Evolutionary conservation across 2,329 filamentous ascomycete species (phyloP).

Genomic region (Alternaria consortialis): DNA sequence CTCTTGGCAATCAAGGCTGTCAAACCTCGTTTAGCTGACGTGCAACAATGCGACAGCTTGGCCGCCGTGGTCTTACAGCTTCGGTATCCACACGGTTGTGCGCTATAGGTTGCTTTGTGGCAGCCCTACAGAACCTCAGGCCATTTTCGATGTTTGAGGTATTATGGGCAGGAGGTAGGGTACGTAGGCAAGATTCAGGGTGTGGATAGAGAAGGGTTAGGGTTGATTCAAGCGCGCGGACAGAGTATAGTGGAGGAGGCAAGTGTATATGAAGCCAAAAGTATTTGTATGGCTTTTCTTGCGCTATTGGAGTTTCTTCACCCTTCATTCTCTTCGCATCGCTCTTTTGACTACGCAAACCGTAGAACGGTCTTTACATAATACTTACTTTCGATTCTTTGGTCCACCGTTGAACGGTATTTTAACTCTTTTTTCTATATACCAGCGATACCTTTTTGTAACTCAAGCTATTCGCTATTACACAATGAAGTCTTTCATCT

Average conservation of each 20-base stretch:
- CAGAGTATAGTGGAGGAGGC: conserved; percentile 1
- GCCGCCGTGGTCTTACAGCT: conserved; percentile 21
- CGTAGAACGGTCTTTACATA: conserved; percentile 38
- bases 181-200: background rate
- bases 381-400: conserved; percentile 22
- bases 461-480: background rate
- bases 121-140: conserved; percentile 13
- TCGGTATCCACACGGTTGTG: conserved; percentile 17
- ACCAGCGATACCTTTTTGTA: conserved; percentile 5
- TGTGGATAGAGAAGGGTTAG: conserved; percentile 11
- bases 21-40: conserved; percentile 19
- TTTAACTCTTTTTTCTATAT: conserved; percentile 6
- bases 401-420: conserved; percentile 36
- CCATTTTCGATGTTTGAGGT: conserved; percentile 12
- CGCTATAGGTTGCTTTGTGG: conserved; percentile 25
- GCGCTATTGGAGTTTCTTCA: background rate
- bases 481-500: conserved; percentile 28
- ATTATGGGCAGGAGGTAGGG: conserved; percentile 5
- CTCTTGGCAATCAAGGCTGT: conserved; percentile 24
- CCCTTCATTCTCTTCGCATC: conserved; percentile 22
- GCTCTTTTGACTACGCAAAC: conserved; percentile 27
- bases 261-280: conserved; percentile 1
- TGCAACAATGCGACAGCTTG: conserved; percentile 27
- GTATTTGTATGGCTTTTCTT: background rate
- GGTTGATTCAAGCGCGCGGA: conserved; percentile 1